These are phyloP conservation scores for Calonectria montana DNA, from an alignment of 2,329 filamentous ascomycete genomes.

Conservation along the genomic window DNA sequence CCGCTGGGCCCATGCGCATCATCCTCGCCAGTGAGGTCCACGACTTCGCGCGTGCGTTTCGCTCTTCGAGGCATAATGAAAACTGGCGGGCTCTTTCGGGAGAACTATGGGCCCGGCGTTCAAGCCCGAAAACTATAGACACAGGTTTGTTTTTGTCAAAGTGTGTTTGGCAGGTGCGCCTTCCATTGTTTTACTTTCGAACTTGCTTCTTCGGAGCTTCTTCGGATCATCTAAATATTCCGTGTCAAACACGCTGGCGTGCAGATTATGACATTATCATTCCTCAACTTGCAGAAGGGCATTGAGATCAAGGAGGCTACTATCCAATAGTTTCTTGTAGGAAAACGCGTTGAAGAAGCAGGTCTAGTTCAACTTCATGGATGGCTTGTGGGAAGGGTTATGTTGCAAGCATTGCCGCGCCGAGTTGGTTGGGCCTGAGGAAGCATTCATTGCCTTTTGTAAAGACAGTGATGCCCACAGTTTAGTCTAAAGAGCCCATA, in stretches of 20 bases:
- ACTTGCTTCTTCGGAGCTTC: slow-evolving; percentile 8
- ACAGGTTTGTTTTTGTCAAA: background rate
- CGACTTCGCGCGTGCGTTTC: slow-evolving; percentile 52
- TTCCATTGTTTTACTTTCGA: background rate
- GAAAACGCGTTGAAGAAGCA: no score
- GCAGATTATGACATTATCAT: no score
- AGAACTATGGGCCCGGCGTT: background rate
- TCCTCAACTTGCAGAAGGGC: no score
- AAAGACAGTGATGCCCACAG: no score
- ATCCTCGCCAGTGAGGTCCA: slow-evolving; percentile 56
- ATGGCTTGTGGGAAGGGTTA: no score
- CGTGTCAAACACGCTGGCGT: background rate
- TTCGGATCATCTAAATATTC: slow-evolving; percentile 10
- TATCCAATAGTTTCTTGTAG: background rate
- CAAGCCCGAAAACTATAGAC: background rate
- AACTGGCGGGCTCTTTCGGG: background rate
- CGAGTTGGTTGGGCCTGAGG: no score
- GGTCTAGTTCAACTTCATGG: no score
- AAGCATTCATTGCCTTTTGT: no score
- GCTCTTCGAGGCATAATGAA: slow-evolving; percentile 31
- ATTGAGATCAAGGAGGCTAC: background rate
- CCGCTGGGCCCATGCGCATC: slow-evolving; percentile 33
- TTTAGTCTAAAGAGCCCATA: no score
- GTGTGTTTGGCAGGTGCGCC: background rate
- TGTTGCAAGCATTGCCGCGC: no score